Evolutionary conservation across 2,329 filamentous ascomycete species (phyloP), one percentile per base, ranked within the genome.

Genomic region (Emergomyces africanus): DNA sequence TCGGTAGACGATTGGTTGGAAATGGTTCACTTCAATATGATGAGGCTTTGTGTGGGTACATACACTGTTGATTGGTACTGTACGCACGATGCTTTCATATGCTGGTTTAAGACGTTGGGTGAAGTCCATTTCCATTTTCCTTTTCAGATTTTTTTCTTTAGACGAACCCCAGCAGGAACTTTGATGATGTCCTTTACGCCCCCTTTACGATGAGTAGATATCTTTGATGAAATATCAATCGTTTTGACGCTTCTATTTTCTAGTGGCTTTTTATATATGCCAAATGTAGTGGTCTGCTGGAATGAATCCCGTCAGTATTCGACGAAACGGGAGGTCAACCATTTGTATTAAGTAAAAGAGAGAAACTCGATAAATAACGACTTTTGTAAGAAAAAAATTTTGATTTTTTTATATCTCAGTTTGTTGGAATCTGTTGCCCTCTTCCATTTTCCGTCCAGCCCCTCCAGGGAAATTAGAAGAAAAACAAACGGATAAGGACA

Each of bases 1-100:
- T 23, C 56, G 58, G 3, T 60, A 65, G 9, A 20, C 37, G 20
- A 20, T 28, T 18, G 39, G 30, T 41, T 9, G 48, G 35, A 59
- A 64, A 37, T 20, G 10, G 18, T 33, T n/a, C 28, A 15, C 28
- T n/a, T 30, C 9, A n/a, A 5, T 51, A n/a, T 6, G 18, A 20
- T 35, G 2, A 35, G 5, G 15, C 28, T 2, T 9, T 15, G 3
- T 28, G n/a, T 15, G 12, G 4, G 14, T 15, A 14, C 39, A 18
- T 35, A 46, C 44, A 46, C n/a, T n/a, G n/a, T n/a, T n/a, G n/a
- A n/a, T n/a, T n/a, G 4, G 33, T 35, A 35, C 33, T 9, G 46
- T 23, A 53, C 33, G 30, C 18, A n/a, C 48, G 23, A 35, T 35
- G n/a, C n/a, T 15, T 37, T 35, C 18, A 33, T 15, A 37, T 5